These are phyloP conservation scores for Cyberlindnera euphorbiiphila DNA, from an alignment of 805 yeast species.

Conservation along the genomic window DNA sequence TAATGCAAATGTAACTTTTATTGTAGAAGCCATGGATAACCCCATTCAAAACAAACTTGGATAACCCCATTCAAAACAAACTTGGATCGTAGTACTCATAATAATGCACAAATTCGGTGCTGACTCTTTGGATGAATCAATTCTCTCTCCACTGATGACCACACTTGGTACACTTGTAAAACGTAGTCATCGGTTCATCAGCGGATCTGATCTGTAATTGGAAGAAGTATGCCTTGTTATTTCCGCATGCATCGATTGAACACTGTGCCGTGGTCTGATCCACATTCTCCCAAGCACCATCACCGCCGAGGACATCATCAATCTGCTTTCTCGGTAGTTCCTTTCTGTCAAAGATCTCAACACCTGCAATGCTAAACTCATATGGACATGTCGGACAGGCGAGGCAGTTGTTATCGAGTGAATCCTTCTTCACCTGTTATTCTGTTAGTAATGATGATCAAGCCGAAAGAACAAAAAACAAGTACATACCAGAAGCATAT, in stretches of 20 bases:
- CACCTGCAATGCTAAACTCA: slow-evolving; percentile 81
- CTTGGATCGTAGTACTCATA: no score
- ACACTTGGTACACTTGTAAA: slow-evolving; percentile 91
- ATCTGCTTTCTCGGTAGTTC: slow-evolving; percentile 81
- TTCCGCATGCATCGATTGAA: slow-evolving; percentile 82
- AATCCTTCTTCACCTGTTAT: slow-evolving; percentile 8
- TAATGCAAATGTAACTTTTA: no score
- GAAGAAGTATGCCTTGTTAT: slow-evolving; percentile 91
- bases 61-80: no score
- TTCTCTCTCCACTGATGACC: slow-evolving; percentile 97
- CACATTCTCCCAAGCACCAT: slow-evolving; percentile 98
- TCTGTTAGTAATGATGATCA: not conserved
- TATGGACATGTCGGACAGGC: slow-evolving; percentile 91
- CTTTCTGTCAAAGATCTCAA: slow-evolving; percentile 82
- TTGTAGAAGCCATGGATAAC: no score
- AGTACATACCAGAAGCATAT: slow-evolving; percentile 66
- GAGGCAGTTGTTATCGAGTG: slow-evolving; percentile 4
- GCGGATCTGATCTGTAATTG: slow-evolving; percentile 96
- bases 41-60: no score
- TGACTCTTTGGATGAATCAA: no score
- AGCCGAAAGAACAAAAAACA: not conserved
- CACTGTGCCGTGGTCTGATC: slow-evolving; percentile 94
- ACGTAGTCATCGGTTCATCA: slow-evolving; percentile 99
- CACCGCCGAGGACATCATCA: slow-evolving; percentile 95
- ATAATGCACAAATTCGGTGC: no score